Evolutionary conservation across 192 early-diverging fungal genomes (phyloP).

Genomic region (Rhizoclosmatium globosum): DNA sequence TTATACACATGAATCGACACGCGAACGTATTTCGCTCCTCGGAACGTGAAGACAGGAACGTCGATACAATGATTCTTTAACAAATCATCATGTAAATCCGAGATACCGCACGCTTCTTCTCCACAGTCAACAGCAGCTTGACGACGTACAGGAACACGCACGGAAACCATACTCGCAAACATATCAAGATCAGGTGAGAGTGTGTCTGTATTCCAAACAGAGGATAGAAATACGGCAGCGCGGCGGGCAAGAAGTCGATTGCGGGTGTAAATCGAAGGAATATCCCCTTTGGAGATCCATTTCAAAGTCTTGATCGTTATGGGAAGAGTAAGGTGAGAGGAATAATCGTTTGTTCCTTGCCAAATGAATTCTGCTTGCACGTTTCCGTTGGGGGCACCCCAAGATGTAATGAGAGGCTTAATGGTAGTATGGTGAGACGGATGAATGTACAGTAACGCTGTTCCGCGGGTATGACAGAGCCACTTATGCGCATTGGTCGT

Average conservation of each 20-base stretch:
- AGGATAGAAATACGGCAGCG: conserved; percentile 33
- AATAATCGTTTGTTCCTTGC: conserved; percentile 55
- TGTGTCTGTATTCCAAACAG: conserved; percentile 43
- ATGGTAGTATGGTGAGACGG: conserved; percentile 28
- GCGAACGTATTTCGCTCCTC: conserved; percentile 34
- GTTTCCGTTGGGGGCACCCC: conserved; percentile 21
- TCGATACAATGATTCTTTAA: conserved; percentile 36
- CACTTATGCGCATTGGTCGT: conserved; percentile 54
- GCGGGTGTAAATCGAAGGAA: conserved; percentile 20
- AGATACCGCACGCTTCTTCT: conserved; percentile 15
- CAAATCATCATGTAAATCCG: conserved; percentile 43
- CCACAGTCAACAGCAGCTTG: conserved; percentile 6
- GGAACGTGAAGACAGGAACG: conserved; percentile 50
- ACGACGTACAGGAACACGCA: conserved; percentile 8
- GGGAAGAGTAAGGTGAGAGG: conserved; percentile 37
- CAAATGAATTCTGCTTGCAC: conserved; percentile 51
- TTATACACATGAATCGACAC: conserved; percentile 56
- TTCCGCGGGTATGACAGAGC: conserved; percentile 48
- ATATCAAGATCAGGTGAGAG: conserved; percentile 29
- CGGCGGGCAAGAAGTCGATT: conserved; percentile 41
- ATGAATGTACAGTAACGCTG: conserved; percentile 42
- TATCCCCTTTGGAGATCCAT: conserved; percentile 23
- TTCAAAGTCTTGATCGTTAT: conserved; percentile 30
- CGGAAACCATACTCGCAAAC: conserved; percentile 38
- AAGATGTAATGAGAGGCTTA: conserved; percentile 42